Conservation (phyloP, 495 filamentous ascomycete genomes). For the Penicillium riverlandense region DNA sequence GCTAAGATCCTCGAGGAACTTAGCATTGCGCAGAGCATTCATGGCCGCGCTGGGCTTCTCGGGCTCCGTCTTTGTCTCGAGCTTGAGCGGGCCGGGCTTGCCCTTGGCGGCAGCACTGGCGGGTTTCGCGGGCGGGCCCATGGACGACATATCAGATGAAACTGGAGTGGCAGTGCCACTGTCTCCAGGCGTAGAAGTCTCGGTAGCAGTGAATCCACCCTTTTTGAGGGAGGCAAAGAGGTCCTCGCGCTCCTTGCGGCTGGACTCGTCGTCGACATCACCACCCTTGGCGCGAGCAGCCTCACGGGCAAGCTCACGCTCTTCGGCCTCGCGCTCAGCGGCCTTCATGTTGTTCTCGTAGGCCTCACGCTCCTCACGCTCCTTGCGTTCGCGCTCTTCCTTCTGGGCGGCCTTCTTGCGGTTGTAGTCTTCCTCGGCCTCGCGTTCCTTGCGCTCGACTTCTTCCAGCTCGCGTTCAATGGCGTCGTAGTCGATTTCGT, state of each 20-base stretch:
- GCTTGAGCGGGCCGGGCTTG: constrained; percentile 76
- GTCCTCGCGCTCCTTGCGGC: constrained; percentile 35
- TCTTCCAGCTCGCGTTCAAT: constrained; percentile 46
- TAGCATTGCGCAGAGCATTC: constrained; percentile 80
- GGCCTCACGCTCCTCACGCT: constrained; percentile 40
- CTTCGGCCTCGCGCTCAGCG: constrained; percentile 51
- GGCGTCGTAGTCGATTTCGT: constrained; percentile 45
- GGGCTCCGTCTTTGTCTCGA: constrained; percentile 80
- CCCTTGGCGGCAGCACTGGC: constrained; percentile 45
- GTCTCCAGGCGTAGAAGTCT: constrained; percentile 42
- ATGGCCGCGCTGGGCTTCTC: constrained; percentile 87
- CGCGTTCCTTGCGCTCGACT: constrained; percentile 53
- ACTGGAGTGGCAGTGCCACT: constrained; percentile 51
- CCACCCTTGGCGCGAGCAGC: constrained; percentile 34
- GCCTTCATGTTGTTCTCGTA: constrained; percentile 50
- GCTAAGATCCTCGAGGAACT: constrained; percentile 66
- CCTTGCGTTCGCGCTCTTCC: constrained; percentile 55
- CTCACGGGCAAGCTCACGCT: constrained; percentile 45
- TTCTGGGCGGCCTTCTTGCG: constrained; percentile 54
- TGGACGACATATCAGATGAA: constrained; percentile 43
- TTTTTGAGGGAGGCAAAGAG: constrained; percentile 53
- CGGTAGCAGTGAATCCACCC: constrained; percentile 37
- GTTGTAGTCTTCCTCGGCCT: constrained; percentile 51
- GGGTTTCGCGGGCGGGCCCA: constrained; percentile 48
- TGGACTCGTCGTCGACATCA: constrained; percentile 29